Evolutionary conservation across 2,329 filamentous ascomycete species (phyloP).

Genomic region (Alternaria conjuncta): DNA sequence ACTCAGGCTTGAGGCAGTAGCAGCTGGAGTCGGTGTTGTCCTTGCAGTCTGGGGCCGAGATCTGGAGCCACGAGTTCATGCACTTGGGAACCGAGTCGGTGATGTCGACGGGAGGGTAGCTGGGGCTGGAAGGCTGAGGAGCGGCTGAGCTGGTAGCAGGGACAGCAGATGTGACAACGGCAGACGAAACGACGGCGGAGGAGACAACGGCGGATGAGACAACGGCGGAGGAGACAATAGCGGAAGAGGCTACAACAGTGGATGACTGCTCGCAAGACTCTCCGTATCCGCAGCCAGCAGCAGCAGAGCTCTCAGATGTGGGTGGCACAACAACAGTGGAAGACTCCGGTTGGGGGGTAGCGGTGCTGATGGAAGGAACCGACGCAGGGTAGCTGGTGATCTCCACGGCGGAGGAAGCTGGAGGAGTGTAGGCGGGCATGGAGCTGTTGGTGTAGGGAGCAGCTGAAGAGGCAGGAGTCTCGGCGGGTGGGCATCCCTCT

Average conservation of each 20-base stretch:
- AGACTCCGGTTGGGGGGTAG: slow-evolving; percentile 8
- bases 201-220: slow-evolving; percentile 5
- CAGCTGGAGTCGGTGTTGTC: slow-evolving; percentile 83
- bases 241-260: slow-evolving; percentile 10
- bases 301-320: slow-evolving; percentile 7
- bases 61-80: slow-evolving; percentile 84
- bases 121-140: slow-evolving; percentile 28
- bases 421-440: slow-evolving; percentile 15
- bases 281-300: slow-evolving; percentile 20
- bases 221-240: background rate
- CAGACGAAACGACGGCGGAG: background rate
- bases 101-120: slow-evolving; percentile 45
- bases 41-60: slow-evolving; percentile 70
- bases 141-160: slow-evolving; percentile 18
- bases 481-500: slow-evolving; percentile 1
- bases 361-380: slow-evolving; percentile 8
- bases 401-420: background rate
- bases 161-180: slow-evolving; percentile 1
- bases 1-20: slow-evolving; percentile 82
- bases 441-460: slow-evolving; percentile 28
- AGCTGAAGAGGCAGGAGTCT: slow-evolving; percentile 8
- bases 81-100: slow-evolving; percentile 82
- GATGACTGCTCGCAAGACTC: slow-evolving; percentile 22
- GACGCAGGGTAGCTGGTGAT: background rate
- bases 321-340: slow-evolving; percentile 11